phyloP scores from a whole-genome alignment of 164 flowering plant species.

The Saururus chinensis region DNA sequence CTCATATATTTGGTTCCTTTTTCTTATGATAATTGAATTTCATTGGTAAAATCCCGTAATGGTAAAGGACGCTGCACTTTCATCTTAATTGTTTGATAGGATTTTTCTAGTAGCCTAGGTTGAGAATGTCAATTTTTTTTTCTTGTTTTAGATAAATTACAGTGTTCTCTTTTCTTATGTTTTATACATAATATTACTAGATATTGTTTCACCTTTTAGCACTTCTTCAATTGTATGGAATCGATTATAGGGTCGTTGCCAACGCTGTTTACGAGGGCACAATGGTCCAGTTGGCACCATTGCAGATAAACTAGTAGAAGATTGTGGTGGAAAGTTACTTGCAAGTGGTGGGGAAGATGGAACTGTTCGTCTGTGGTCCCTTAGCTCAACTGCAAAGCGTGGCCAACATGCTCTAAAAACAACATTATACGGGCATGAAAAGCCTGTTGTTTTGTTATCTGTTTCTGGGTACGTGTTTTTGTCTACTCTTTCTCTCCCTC shows the following conservation, averaged over 20 bases:
- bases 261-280: slow-evolving; percentile 42
- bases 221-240: slow-evolving; percentile 1
- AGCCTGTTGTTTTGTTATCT: slow-evolving; percentile 38
- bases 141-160: too few species aligned
- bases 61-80: too few species aligned
- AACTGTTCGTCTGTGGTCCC: slow-evolving; percentile 73
- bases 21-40: too few species aligned
- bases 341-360: slow-evolving; percentile 76
- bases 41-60: too few species aligned
- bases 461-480: slow-evolving; percentile 48
- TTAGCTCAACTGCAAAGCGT: slow-evolving; percentile 49
- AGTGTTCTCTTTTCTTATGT: too few species aligned
- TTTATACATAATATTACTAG: too few species aligned
- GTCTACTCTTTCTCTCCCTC: background rate
- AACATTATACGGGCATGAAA: slow-evolving; percentile 60
- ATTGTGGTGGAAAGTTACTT: slow-evolving; percentile 26
- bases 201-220: too few species aligned
- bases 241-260: slow-evolving; percentile 34
- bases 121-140: too few species aligned
- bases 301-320: slow-evolving; percentile 48
- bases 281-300: slow-evolving; percentile 43
- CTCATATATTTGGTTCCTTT: too few species aligned
- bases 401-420: slow-evolving; percentile 50
- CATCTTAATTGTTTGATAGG: too few species aligned
- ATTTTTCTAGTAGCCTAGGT: too few species aligned